phyloP scores from a whole-genome alignment of 805 yeast genomes.

The Vanderwaltozyma yarrowii region DNA sequence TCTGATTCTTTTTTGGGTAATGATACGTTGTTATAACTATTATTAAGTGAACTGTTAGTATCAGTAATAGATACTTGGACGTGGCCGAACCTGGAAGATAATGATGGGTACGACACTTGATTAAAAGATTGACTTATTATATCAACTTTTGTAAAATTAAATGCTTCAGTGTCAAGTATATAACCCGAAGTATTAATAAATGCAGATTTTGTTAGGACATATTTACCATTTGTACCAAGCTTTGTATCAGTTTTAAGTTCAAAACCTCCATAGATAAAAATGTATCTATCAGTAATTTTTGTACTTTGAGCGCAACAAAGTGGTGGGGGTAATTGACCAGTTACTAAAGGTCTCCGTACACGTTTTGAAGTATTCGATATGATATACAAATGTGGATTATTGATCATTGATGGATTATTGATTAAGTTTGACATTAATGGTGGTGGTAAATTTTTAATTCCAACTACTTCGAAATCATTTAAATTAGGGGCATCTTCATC shows the following conservation, averaged over 20 bases:
- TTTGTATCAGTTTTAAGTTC: slow-evolving; percentile 30
- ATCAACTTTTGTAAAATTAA: slow-evolving; percentile 39
- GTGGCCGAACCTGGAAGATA: slow-evolving; percentile 34
- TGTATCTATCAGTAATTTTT: slow-evolving; percentile 44
- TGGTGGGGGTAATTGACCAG: slow-evolving; percentile 43
- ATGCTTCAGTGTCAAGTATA: slow-evolving; percentile 44
- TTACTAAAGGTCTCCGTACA: slow-evolving; percentile 24
- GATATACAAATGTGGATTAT: slow-evolving; percentile 30
- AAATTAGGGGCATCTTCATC: slow-evolving; percentile 26
- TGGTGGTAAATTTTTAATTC: slow-evolving; percentile 35
- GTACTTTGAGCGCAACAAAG: slow-evolving; percentile 40
- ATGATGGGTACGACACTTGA: slow-evolving; percentile 23
- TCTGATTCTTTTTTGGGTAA: background rate
- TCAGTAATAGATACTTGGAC: slow-evolving; percentile 16
- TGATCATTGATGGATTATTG: slow-evolving; percentile 33
- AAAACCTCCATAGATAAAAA: slow-evolving; percentile 65
- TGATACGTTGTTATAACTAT: background rate
- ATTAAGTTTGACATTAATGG: slow-evolving; percentile 36
- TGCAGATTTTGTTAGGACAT: slow-evolving; percentile 32
- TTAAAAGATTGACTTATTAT: slow-evolving; percentile 28
- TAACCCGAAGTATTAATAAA: slow-evolving; percentile 44
- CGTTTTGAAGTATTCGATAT: slow-evolving; percentile 34
- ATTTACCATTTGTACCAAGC: slow-evolving; percentile 27
- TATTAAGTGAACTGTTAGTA: background rate
- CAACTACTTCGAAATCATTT: slow-evolving; percentile 29